These are phyloP conservation scores for Ramaria sp. DNA, from an alignment of 768 basidiomycete genomes.

Conservation along the genomic window DNA sequence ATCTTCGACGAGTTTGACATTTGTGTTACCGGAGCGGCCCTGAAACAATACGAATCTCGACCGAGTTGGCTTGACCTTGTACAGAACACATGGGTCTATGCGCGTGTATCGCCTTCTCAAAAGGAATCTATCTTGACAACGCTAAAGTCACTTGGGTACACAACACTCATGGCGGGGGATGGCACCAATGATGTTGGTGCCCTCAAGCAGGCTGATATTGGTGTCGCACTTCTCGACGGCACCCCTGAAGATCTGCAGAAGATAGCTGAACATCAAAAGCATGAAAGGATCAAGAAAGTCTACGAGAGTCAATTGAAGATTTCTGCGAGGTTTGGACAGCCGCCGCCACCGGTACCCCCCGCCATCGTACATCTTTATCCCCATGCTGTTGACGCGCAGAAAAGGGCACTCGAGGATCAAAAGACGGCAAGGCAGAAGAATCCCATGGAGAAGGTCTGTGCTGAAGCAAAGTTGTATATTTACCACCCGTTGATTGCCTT, in stretches of 20 bases:
- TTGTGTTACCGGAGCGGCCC: conserved; percentile 89
- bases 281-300: conserved; percentile 90
- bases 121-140: conserved; percentile 94
- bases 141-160: conserved; percentile 80
- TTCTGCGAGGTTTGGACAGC: conserved; percentile 80
- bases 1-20: conserved; percentile 89
- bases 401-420: conserved; percentile 60
- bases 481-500: conserved; percentile 1
- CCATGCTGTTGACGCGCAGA: conserved; percentile 82
- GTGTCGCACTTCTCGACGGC: conserved; percentile 87
- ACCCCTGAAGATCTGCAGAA: conserved; percentile 85
- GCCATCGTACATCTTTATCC: conserved; percentile 84
- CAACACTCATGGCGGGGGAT: conserved; percentile 96
- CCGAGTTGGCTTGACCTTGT: conserved; percentile 75
- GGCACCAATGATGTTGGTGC: conserved; percentile 99
- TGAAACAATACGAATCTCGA: conserved; percentile 72
- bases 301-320: conserved; percentile 94
- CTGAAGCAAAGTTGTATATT: not conserved
- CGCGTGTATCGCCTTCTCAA: conserved; percentile 90
- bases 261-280: conserved; percentile 85
- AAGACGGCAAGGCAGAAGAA: conserved; percentile 64
- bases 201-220: conserved; percentile 95
- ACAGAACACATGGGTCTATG: conserved; percentile 96
- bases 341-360: conserved; percentile 87
- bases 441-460: conserved; percentile 79